phyloP scores from a whole-genome alignment of 2,329 filamentous ascomycete genomes.

The Colletotrichum higginsianum region DNA sequence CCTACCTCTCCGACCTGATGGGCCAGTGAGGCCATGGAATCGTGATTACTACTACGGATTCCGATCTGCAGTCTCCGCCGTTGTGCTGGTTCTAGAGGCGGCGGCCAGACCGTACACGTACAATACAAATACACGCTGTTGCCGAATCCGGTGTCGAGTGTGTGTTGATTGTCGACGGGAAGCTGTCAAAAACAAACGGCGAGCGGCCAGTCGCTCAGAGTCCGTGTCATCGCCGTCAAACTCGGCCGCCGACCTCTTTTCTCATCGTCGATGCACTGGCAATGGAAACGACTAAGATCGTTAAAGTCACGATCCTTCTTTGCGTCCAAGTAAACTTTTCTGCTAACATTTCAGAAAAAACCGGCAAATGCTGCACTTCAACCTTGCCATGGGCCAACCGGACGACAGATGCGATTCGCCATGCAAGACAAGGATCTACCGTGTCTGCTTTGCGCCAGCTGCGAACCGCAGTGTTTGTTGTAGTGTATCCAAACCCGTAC shows the following conservation, averaged over 20 bases:
- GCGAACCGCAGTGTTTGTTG: not conserved
- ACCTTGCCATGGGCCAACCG: slow-evolving; percentile 1
- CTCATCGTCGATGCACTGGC: slow-evolving; percentile 15
- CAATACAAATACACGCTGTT: slow-evolving; percentile 2
- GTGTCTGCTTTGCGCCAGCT: not conserved
- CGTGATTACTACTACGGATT: slow-evolving; percentile 14
- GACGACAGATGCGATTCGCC: slow-evolving; percentile 28
- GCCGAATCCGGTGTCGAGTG: slow-evolving; percentile 11
- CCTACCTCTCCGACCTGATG: slow-evolving; percentile 27
- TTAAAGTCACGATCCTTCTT: not conserved
- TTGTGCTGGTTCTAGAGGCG: slow-evolving; percentile 24
- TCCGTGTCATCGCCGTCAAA: not conserved
- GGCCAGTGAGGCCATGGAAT: slow-evolving; percentile 3
- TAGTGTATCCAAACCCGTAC: too few species aligned
- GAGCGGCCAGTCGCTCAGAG: slow-evolving; percentile 4
- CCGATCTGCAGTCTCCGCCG: slow-evolving; percentile 20
- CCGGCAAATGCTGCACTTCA: slow-evolving; percentile 13
- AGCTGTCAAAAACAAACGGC: slow-evolving; percentile 11
- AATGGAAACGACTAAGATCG: not conserved
- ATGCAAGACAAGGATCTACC: slow-evolving; percentile 15
- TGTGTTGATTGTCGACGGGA: slow-evolving; percentile 17
- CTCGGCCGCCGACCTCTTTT: slow-evolving; percentile 1
- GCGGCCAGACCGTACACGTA: slow-evolving; percentile 22
- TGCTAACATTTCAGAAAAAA: too few species aligned
- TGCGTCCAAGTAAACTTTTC: not conserved